Conservation (phyloP, 225 moss, liverwort and hornwort species). For the Bryoerythrophyllum caledonicum region DNA sequence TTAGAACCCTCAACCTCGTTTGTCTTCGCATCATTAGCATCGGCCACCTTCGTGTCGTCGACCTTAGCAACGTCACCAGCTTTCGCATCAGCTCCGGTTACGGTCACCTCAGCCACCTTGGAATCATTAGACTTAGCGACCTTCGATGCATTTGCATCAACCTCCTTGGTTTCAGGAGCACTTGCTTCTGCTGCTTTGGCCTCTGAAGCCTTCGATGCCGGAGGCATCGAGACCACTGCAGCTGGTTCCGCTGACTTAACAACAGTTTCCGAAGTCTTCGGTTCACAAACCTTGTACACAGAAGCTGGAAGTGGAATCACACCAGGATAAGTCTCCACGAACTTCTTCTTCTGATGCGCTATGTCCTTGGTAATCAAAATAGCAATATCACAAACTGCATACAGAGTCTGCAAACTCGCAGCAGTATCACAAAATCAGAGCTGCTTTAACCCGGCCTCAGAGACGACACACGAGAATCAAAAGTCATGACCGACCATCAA, state of each 20-base stretch:
- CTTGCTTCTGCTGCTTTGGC: conserved; percentile 12
- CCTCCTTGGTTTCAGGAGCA: conserved; percentile 2
- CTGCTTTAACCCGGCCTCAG: too few species aligned
- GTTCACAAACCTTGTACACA: conserved; percentile 63
- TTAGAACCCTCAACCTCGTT: neutral
- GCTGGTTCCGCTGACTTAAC: neutral
- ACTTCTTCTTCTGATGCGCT: conserved; percentile 69
- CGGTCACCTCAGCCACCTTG: neutral
- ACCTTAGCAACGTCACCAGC: neutral
- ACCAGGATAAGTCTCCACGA: conserved; percentile 75
- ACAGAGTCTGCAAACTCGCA: conserved; percentile 56
- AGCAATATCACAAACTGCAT: conserved; percentile 80
- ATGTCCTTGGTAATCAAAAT: conserved; percentile 86
- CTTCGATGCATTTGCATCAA: neutral
- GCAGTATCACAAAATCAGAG: conserved; percentile 1
- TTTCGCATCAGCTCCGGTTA: neutral
- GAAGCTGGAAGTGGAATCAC: conserved; percentile 76
- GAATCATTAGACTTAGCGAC: neutral
- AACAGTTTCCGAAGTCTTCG: neutral
- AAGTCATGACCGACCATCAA: too few species aligned
- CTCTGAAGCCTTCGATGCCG: conserved; percentile 4
- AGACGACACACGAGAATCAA: too few species aligned
- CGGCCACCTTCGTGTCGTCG: neutral
- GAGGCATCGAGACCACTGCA: neutral
- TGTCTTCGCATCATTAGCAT: neutral